A percentile compares a stretch with the other conserved stretches of the same genome.
phyloP scores from a whole-genome alignment of 2,329 filamentous ascomycete species.

The Neurospora sp. region DNA sequence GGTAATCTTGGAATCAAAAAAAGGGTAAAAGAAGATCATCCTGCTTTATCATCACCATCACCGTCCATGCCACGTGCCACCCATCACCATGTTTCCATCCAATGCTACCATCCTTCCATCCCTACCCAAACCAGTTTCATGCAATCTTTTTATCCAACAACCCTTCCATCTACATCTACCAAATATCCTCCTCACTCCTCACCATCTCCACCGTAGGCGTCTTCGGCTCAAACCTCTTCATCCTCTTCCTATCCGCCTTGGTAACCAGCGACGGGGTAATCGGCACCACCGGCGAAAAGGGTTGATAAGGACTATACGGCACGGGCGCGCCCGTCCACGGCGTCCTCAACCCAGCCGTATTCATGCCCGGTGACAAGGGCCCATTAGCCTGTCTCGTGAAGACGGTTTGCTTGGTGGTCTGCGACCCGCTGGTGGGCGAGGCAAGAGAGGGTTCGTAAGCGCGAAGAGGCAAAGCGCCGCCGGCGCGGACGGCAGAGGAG shows the following conservation, averaged over 20 bases:
- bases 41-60: neutral
- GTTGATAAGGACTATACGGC: constrained; percentile 72
- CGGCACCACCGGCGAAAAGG: constrained; percentile 64
- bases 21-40: neutral
- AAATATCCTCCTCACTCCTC: constrained; percentile 50
- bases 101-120: neutral
- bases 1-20: neutral
- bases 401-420: constrained; percentile 54
- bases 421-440: constrained; percentile 35
- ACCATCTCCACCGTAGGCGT: constrained; percentile 55
- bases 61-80: too few species aligned
- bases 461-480: constrained; percentile 48
- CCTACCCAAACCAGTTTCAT: neutral
- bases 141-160: too few species aligned
- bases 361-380: constrained; percentile 47
- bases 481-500: constrained; percentile 45
- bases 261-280: constrained; percentile 68
- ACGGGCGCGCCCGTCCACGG: constrained; percentile 52
- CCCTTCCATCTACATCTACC: too few species aligned
- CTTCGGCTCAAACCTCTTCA: constrained; percentile 53
- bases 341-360: constrained; percentile 46
- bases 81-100: neutral
- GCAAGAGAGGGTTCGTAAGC: constrained; percentile 48
- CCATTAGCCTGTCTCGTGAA: constrained; percentile 41
- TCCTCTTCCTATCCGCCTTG: constrained; percentile 58